A percentile compares a stretch with the other conserved stretches of the same genome.
Conservation (phyloP, 306 rosid genomes). For the Gastrolobium bilobum region DNA sequence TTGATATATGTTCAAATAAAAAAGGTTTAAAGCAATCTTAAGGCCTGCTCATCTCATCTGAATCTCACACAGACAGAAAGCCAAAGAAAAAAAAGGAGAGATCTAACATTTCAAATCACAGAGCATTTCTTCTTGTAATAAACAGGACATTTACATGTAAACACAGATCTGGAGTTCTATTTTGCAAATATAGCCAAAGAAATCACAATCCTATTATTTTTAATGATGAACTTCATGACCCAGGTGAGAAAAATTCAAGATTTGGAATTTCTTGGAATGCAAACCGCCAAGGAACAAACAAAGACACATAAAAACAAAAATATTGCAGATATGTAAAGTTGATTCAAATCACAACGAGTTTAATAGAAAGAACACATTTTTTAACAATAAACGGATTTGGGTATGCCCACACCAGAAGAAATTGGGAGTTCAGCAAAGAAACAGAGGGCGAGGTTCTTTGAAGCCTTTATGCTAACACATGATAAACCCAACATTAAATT, state of each 20-base stretch:
- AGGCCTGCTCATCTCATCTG: not conserved
- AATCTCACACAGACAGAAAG: not conserved
- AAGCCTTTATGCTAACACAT: constrained; percentile 14
- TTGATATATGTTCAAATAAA: not conserved
- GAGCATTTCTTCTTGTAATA: constrained; percentile 20
- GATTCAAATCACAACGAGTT: not conserved
- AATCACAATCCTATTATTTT: constrained; percentile 4
- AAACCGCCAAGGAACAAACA: constrained; percentile 19
- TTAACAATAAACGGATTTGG: constrained; percentile 32
- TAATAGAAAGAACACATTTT: constrained; percentile 41
- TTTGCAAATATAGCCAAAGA: not conserved
- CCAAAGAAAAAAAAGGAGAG: not conserved
- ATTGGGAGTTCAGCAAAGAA: constrained; percentile 3
- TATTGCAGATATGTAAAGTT: not conserved
- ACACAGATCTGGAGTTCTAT: constrained; percentile 47
- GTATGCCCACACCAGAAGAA: constrained; percentile 19
- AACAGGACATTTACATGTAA: not conserved
- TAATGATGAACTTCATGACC: constrained; percentile 10
- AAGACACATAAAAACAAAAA: constrained; percentile 9
- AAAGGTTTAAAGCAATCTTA: not conserved
- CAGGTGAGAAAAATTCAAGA: constrained; percentile 19
- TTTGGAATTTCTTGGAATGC: constrained; percentile 18
- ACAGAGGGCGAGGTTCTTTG: not conserved
- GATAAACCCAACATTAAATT: constrained; percentile 32
- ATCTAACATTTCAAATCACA: constrained; percentile 16